These are phyloP conservation scores for Mortierella sp. DNA, from an alignment of 371 early-diverging fungal genomes.

Conservation along the genomic window DNA sequence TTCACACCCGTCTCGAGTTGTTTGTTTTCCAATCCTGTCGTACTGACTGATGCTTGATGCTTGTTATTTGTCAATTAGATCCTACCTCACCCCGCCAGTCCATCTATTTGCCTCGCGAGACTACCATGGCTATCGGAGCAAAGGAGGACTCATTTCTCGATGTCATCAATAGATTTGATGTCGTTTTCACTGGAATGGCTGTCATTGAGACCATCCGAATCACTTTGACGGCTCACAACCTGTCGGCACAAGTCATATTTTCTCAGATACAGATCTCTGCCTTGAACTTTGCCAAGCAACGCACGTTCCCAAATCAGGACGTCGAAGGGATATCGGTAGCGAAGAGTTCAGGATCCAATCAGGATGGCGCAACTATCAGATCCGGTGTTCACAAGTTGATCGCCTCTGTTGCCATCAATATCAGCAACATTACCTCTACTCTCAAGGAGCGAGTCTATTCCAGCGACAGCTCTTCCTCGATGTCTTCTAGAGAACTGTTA, in stretches of 20 bases:
- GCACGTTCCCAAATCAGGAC: conserved; percentile 36
- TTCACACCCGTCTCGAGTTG: not conserved
- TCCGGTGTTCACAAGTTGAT: conserved; percentile 44
- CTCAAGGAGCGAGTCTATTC: conserved; percentile 44
- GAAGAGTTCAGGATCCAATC: conserved; percentile 47
- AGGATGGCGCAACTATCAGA: conserved; percentile 20
- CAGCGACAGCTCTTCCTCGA: conserved; percentile 14
- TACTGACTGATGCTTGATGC: not conserved
- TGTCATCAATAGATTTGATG: conserved; percentile 37
- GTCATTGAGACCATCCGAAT: conserved; percentile 47
- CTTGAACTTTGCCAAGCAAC: conserved; percentile 47
- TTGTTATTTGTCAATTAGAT: conserved; percentile 12
- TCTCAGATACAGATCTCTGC: conserved; percentile 51
- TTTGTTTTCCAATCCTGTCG: too few species aligned
- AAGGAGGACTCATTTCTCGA: conserved; percentile 22
- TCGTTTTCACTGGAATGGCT: conserved; percentile 53
- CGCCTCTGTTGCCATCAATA: conserved; percentile 44
- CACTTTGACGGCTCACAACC: conserved; percentile 45
- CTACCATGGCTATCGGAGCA: not conserved
- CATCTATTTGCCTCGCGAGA: conserved; percentile 33
- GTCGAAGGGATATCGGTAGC: conserved; percentile 38
- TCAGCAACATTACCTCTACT: conserved; percentile 48
- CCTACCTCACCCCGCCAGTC: conserved; percentile 50
- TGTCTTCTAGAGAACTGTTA: conserved; percentile 31
- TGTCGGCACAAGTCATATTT: conserved; percentile 43